Conservation (phyloP, 1,139 yeast species). For the Kurtzmaniella quercitrusa region DNA sequence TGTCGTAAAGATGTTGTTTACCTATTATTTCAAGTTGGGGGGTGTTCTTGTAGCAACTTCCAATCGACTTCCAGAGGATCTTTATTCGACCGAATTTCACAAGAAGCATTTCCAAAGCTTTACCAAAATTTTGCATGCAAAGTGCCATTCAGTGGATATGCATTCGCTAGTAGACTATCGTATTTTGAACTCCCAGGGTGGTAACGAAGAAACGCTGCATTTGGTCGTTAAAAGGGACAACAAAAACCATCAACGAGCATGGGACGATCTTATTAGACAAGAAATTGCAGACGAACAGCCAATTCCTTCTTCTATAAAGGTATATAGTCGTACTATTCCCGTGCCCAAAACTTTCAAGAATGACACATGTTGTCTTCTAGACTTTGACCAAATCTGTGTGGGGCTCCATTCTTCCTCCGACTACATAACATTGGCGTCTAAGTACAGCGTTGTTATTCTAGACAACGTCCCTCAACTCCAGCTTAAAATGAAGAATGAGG, state of each 20-base stretch:
- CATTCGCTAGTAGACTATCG: slow-evolving; percentile 55
- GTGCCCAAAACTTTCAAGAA: slow-evolving; percentile 40
- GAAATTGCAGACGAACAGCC: slow-evolving; percentile 15
- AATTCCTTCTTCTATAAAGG: slow-evolving; percentile 33
- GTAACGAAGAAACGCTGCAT: slow-evolving; percentile 19
- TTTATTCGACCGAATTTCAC: slow-evolving; percentile 62
- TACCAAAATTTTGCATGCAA: slow-evolving; percentile 51
- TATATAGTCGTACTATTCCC: slow-evolving; percentile 50
- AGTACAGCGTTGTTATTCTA: slow-evolving; percentile 50
- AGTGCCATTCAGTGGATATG: slow-evolving; percentile 66
- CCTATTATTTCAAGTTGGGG: slow-evolving; percentile 66
- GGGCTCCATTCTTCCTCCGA: slow-evolving; percentile 64
- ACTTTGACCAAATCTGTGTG: slow-evolving; percentile 53
- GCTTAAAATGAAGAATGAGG: slow-evolving; percentile 59
- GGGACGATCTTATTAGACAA: slow-evolving; percentile 29
- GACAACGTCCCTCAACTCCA: slow-evolving; percentile 62
- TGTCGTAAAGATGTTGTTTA: slow-evolving; percentile 58
- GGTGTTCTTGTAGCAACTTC: slow-evolving; percentile 74
- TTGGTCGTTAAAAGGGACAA: slow-evolving; percentile 28
- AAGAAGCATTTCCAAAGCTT: slow-evolving; percentile 55
- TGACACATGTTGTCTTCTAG: slow-evolving; percentile 44
- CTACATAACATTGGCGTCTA: slow-evolving; percentile 62
- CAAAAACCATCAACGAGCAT: slow-evolving; percentile 22
- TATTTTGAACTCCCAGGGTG: slow-evolving; percentile 27
- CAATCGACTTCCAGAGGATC: slow-evolving; percentile 65